These are phyloP conservation scores for Pichia pseudocactophila DNA, from an alignment of 805 yeast genomes.

Conservation along the genomic window DNA sequence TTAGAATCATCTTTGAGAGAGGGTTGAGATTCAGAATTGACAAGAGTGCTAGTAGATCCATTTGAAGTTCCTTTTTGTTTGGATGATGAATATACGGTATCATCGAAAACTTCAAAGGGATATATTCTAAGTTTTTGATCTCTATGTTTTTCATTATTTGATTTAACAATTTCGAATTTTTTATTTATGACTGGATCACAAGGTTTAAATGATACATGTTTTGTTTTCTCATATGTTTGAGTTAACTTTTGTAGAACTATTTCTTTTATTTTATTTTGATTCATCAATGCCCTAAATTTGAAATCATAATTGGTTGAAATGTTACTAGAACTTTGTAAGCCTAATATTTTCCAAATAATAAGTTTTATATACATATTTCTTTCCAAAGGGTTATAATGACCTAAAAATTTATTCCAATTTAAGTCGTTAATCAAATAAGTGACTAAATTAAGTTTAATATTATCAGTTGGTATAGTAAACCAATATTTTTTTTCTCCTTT, in stretches of 20 bases:
- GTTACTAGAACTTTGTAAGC: slow-evolving; percentile 15
- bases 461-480: slow-evolving; percentile 28
- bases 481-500: slow-evolving; percentile 22
- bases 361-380: slow-evolving; percentile 61
- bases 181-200: slow-evolving; percentile 38
- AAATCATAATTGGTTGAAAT: slow-evolving; percentile 1
- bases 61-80: background rate
- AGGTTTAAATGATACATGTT: slow-evolving; percentile 16
- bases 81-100: slow-evolving; percentile 40
- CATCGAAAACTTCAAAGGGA: slow-evolving; percentile 59
- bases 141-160: slow-evolving; percentile 6
- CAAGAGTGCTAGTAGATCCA: background rate
- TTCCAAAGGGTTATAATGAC: slow-evolving; percentile 76
- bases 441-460: slow-evolving; percentile 41
- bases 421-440: slow-evolving; percentile 43
- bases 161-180: slow-evolving; percentile 32
- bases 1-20: slow-evolving; percentile 2
- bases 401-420: slow-evolving; percentile 49
- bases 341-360: slow-evolving; percentile 55
- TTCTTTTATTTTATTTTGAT: slow-evolving; percentile 9
- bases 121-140: slow-evolving; percentile 41
- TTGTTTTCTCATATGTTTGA: slow-evolving; percentile 20
- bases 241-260: slow-evolving; percentile 27
- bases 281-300: slow-evolving; percentile 15
- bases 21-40: slow-evolving; percentile 1